Conservation (phyloP, 1,284 basidiomycete species). For the Puccinia polysora region DNA sequence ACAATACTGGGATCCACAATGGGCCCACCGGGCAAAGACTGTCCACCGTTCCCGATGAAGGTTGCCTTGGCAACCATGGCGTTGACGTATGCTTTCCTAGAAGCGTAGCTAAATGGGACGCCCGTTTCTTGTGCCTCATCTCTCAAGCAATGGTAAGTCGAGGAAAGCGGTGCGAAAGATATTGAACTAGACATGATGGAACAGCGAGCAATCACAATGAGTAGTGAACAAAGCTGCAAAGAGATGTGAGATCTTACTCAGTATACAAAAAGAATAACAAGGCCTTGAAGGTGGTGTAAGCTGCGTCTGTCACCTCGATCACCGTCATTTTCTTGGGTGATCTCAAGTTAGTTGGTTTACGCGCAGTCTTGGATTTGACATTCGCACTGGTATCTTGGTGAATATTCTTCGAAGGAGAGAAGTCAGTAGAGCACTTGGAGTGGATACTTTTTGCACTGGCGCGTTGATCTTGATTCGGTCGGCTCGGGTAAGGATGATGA, state of each 20-base stretch:
- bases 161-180: slow-evolving; percentile 50
- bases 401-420: background rate
- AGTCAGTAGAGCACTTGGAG: slow-evolving; percentile 1
- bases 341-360: slow-evolving; percentile 13
- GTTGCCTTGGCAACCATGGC: slow-evolving; percentile 12
- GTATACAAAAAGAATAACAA: slow-evolving; percentile 55
- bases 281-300: slow-evolving; percentile 53
- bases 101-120: slow-evolving; percentile 13
- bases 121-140: slow-evolving; percentile 45
- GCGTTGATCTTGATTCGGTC: slow-evolving; percentile 12
- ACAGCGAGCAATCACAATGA: background rate
- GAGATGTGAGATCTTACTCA: slow-evolving; percentile 48
- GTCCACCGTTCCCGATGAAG: slow-evolving; percentile 34
- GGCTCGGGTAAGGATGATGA: background rate
- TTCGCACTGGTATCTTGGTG: background rate
- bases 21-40: background rate
- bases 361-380: background rate
- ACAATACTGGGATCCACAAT: slow-evolving; percentile 8
- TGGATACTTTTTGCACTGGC: background rate
- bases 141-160: slow-evolving; percentile 48
- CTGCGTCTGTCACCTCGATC: slow-evolving; percentile 38
- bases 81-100: background rate
- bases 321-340: slow-evolving; percentile 28
- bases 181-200: slow-evolving; percentile 2
- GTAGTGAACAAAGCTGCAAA: slow-evolving; percentile 44